Conservation (phyloP, 306 rosid genomes). For the Arachis stenosperma region DNA sequence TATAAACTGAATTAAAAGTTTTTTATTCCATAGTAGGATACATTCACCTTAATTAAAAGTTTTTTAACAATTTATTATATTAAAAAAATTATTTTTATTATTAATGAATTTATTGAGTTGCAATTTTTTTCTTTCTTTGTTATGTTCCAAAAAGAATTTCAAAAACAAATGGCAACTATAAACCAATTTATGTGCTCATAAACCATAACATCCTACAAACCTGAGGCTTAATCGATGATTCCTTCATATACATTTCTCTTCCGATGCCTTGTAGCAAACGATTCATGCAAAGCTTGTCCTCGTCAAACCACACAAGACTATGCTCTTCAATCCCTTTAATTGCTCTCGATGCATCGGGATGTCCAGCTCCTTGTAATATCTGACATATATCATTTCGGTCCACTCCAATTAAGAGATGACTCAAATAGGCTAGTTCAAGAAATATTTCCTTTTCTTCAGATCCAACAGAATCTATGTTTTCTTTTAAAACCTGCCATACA, state of each 20-base stretch:
- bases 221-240: neutral
- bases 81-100: too few relatives aligned
- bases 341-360: neutral
- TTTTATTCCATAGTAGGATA: too few relatives aligned
- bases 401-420: neutral
- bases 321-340: neutral
- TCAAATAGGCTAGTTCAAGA: slow-evolving; percentile 1
- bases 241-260: neutral
- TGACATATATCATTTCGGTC: neutral
- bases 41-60: too few relatives aligned
- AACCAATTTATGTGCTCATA: too few relatives aligned
- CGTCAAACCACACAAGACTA: neutral
- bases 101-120: too few relatives aligned
- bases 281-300: slow-evolving; percentile 20
- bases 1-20: neutral
- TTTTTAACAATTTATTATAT: too few relatives aligned
- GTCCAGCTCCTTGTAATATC: neutral
- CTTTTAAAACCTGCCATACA: neutral
- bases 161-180: neutral
- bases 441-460: neutral
- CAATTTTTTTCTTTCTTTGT: too few relatives aligned
- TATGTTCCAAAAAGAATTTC: too few relatives aligned
- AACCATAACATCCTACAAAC: neutral
- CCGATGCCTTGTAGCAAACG: neutral
- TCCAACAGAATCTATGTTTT: neutral